Evolutionary conservation across 1,284 basidiomycete genomes (phyloP).

Genomic region (Wallemia mellicola): DNA sequence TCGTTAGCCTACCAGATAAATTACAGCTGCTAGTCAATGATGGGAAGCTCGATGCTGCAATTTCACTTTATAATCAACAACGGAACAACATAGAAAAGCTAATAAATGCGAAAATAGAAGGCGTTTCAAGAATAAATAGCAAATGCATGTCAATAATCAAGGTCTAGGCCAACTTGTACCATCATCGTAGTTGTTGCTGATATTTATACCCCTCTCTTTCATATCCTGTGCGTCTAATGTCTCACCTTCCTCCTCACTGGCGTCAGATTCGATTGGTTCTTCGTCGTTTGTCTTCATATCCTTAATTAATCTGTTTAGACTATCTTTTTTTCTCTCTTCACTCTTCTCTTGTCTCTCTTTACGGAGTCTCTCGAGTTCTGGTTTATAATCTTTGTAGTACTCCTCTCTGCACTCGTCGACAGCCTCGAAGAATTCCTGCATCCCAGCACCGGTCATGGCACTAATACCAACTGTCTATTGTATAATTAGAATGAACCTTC

Average conservation of each 20-base stretch:
- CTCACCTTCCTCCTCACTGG: constrained; percentile 1
- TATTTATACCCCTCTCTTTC: background rate
- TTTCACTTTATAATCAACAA: background rate
- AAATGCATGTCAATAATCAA: background rate
- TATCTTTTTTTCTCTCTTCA: constrained; percentile 25
- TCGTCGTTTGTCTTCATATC: constrained; percentile 4
- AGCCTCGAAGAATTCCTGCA: constrained; percentile 67
- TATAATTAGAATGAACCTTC: background rate
- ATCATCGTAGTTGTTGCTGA: background rate
- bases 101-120: background rate
- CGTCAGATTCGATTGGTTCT: constrained; percentile 3
- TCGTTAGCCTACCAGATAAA: background rate
- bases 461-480: constrained; percentile 72
- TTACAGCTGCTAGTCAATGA: background rate
- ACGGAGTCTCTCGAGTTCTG: constrained; percentile 45
- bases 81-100: background rate
- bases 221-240: constrained; percentile 1
- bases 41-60: background rate
- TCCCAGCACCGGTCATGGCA: constrained; percentile 73
- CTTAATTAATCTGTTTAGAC: constrained; percentile 46
- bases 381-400: constrained; percentile 78
- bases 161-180: background rate
- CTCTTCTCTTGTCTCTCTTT: constrained; percentile 27
- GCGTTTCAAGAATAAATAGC: background rate
- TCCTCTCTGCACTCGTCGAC: constrained; percentile 62